phyloP scores from a whole-genome alignment of 129 eudicot genomes.

The Pseudognaphalium luteoalbum region DNA sequence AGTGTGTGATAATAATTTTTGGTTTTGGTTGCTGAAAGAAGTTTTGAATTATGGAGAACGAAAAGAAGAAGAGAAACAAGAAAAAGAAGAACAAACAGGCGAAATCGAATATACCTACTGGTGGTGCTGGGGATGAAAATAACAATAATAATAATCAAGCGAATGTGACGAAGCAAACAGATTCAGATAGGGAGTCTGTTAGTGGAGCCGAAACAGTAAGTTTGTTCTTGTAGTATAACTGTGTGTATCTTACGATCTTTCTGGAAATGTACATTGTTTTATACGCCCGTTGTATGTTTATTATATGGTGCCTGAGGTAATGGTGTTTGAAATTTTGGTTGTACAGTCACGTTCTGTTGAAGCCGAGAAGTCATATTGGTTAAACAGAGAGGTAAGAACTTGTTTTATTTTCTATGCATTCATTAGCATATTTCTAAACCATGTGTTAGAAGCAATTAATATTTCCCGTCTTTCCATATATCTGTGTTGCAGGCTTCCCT shows the following conservation, averaged over 20 bases:
- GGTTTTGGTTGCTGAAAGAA: constrained; percentile 18
- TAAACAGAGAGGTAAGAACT: constrained; percentile 45
- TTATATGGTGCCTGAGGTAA: background rate
- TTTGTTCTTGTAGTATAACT: background rate
- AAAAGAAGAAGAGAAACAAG: constrained; percentile 65
- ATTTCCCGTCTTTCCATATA: background rate
- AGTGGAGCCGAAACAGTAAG: constrained; percentile 60
- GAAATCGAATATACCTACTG: constrained; percentile 29
- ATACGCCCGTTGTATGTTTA: background rate
- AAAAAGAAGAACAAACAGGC: constrained; percentile 79
- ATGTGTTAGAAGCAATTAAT: background rate
- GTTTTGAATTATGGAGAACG: constrained; percentile 55
- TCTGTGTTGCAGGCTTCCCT: constrained; percentile 41
- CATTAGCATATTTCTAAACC: constrained; percentile 7
- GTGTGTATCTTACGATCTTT: background rate
- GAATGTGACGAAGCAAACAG: constrained; percentile 26
- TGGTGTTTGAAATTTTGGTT: constrained; percentile 5
- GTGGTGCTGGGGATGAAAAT: constrained; percentile 38
- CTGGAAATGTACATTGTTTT: background rate
- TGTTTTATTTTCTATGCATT: constrained; percentile 9
- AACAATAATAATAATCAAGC: constrained; percentile 34
- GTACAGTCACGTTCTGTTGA: constrained; percentile 35
- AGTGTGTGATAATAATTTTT: background rate
- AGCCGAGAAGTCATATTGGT: constrained; percentile 36
- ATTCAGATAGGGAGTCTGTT: constrained; percentile 33